Conservation (phyloP, 331 rosid genomes). For the Pyrus hybrid region DNA sequence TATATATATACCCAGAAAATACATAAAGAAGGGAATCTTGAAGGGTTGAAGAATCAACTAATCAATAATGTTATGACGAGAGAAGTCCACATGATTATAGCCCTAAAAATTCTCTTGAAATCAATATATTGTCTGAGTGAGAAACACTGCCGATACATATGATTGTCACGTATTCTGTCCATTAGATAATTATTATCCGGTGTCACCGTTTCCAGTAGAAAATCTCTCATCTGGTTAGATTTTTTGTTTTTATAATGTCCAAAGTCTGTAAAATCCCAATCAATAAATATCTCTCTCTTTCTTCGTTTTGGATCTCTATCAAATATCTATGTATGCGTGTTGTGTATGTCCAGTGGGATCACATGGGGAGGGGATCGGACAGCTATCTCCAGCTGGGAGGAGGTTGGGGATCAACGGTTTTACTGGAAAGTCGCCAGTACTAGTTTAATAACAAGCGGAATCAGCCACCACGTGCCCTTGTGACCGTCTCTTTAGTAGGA, state of each 20-base stretch:
- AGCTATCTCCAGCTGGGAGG: conserved; percentile 85
- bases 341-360: conserved; percentile 52
- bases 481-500: conserved; percentile 40
- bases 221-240: too few species aligned
- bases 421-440: conserved; percentile 70
- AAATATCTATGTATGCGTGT: background rate
- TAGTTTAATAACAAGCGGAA: conserved; percentile 36
- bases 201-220: too few species aligned
- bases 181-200: too few species aligned
- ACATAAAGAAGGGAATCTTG: background rate
- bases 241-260: too few species aligned
- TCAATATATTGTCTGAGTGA: too few species aligned
- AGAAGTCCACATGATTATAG: background rate
- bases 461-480: conserved; percentile 85
- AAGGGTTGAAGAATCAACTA: background rate
- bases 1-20: conserved; percentile 15
- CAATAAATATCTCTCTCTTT: background rate
- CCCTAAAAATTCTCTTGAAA: too few species aligned
- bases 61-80: background rate
- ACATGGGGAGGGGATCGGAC: conserved; percentile 75
- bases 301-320: too few species aligned
- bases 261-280: too few species aligned
- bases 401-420: conserved; percentile 81
- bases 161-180: too few species aligned
- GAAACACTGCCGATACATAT: too few species aligned